phyloP scores from a whole-genome alignment of 345 rosid genomes.

The Rhodamnia argentea region DNA sequence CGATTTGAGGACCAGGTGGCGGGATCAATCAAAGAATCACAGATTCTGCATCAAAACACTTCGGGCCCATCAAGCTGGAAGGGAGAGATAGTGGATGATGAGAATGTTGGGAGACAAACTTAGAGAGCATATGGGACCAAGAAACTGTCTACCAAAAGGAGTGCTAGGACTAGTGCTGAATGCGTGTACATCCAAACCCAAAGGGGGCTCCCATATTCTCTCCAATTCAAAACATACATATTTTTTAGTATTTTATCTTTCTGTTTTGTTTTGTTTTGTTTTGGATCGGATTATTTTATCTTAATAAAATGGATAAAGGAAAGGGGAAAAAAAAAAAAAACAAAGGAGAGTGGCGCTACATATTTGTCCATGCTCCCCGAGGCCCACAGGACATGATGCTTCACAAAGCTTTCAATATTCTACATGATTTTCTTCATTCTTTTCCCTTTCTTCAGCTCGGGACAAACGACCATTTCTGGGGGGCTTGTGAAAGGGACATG shows the following conservation, averaged over 20 bases:
- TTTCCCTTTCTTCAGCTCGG: background rate
- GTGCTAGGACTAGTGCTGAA: background rate
- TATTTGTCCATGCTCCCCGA: background rate
- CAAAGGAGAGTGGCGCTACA: background rate
- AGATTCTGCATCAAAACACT: background rate
- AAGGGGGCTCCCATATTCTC: background rate
- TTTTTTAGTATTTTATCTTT: background rate
- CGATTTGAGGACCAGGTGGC: background rate
- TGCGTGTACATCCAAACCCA: background rate
- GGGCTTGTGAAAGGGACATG: background rate
- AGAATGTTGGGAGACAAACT: background rate
- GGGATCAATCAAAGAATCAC: background rate
- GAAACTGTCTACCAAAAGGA: background rate
- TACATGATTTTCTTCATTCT: background rate
- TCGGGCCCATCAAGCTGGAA: background rate
- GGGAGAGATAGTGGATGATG: background rate
- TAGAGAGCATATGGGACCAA: background rate
- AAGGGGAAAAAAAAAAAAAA: background rate
- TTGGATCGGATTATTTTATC: background rate
- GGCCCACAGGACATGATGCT: background rate
- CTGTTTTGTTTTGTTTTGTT: background rate
- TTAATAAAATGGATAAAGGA: background rate
- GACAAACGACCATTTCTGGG: background rate
- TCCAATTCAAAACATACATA: background rate
- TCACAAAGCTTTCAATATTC: background rate